Base-by-base conservation (phyloP, 495 filamentous ascomycete genomes). In the Aspergillus mulundensis region DNA sequence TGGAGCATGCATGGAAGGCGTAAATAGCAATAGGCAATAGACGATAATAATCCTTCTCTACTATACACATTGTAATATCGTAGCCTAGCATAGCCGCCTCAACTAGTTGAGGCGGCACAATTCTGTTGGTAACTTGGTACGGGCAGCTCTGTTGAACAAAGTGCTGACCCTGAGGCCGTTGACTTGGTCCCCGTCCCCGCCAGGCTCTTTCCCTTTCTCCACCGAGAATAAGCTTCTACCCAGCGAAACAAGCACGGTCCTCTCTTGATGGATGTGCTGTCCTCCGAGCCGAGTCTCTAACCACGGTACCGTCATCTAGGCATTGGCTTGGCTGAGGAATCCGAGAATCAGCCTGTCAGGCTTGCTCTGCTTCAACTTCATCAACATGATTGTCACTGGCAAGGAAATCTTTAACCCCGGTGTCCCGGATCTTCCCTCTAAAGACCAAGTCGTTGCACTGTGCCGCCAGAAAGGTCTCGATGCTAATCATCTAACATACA, bases 1-100 rank as follows among this genome's bases (percentile, higher is more conserved):
- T 40, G 38, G 38, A 28, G 43, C 43, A 45, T 45, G 43, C 43
- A 45, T 45, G 20, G 43, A 45, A n/a, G 43, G 18, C 41, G 41
- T 28, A 45, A 45, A 45, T 25, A 45, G 21, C 20, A 45, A 45
- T 28, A 45, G 23, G 6, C 8, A 43, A 20, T 43, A 43, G 20
- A 43, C 41, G 41, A 43, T 21, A 21, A 43, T 43, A n/a, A 40
- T 16, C 3, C 38, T 36, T 36, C 12, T 10, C 32, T 36, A 6
- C 32, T 6, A 2, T 36, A 10, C 32, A 10, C 32, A 7, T 14
- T 11, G 8, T 36, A 15, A 11, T 36, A 4, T 36, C 5, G 32
- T 14, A 36, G 32, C 32, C 12, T 36, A 36, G 32, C 10, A 36
- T 36, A 36, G 25, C 25, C 8, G 8, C 25, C 32, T 6, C 32